Evolutionary conservation across 495 filamentous ascomycete genomes (phyloP), one percentile per base, ranked within the genome.

Genomic region (Penicillium crystallinum): DNA sequence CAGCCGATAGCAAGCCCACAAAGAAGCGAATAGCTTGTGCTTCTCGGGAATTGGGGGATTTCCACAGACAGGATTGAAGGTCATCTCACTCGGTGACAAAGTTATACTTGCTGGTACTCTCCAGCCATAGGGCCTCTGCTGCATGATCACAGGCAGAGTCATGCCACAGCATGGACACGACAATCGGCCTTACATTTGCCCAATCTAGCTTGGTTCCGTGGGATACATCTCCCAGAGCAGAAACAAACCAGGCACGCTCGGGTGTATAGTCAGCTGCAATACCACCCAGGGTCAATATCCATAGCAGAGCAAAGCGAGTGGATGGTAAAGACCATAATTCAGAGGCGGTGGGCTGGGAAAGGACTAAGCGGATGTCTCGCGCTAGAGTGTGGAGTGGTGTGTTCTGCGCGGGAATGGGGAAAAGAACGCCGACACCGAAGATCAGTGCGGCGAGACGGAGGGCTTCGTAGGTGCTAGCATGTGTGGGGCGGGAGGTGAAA

Each of bases 381-480:
- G 70, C 63, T 1, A 76, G 59, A 12, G 33, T 39, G 0, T 37
- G 34, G 9, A 74, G 58, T 0, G 73, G 71, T 0, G 63, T 66
- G 34, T 65, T 73, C 31, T 69, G 63, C 10, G 58, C 58, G 8
- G 71, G 71, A 1, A 76, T 65, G 3, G 73, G 73, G 42, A 76
- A 70, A 38, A 73, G 51, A 7, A 76, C 67, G 34, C 70, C 69
- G 12, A 69, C 63, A 22, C 67, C 58, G 43, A 66, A 73, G 3
- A 76, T 63, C 0, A 67, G 43, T 7, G 50, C 56, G 0, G 70
- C 64, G 2, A 76, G 57, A 30, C 71, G 71, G 38, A 60, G 68
- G n/a, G 69, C 54, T 40, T 76, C 71, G 48, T 72, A 73, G 17
- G 67, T 63, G 12, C 63, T 42, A 19, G 55, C 55, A 6, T 66